Evolutionary conservation across 352 stramenopile species (phyloP), one percentile per base, ranked within the genome.

Genomic region (Phytophthora aleatoria): DNA sequence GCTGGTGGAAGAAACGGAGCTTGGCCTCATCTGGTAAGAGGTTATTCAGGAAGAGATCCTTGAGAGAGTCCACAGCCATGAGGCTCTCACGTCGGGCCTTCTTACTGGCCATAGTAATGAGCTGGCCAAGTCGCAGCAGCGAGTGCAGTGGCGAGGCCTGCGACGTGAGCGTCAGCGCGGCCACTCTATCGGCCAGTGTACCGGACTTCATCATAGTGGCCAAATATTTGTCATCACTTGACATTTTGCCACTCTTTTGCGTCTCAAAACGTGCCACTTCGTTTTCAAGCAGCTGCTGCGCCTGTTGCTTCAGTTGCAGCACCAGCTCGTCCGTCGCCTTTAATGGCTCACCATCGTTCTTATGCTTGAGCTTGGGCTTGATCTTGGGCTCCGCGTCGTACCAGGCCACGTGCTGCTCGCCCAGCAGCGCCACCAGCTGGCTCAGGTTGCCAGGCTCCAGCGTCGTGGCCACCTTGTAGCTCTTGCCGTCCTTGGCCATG

Each of bases 21-120:
- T 87, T 89, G 27, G 89, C 81, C 36, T 92, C 70, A 51, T 94
- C 75, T 6, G 94, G 93, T 26, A 98, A 73, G 28, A 98, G 61
- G 60, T 93, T 96, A 65, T 96, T 92, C 8, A 97, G 71, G 57
- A 98, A 98, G n/a, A 98, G 55, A 77, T 98, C 93, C 60, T 97
- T 95, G 59, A 98, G 80, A 31, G 91, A 96, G 50, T 98, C 91
- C 15, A 97, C 72, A 6, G 94, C 92, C 87, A 97, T 91, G 62
- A 95, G 79, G 53, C 82, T 90, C 66, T 95, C 92, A 13, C 93
- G 79, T 36, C 90, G 80, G 36, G 90, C 89, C 53, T 97, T 95
- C 71, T 97, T 98, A 65, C 72, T 89, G 26, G 91, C 88, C 81
- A 98, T 94, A 0, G 77, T 81, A 50, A 98, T 84, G 16, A 98